phyloP scores from a whole-genome alignment of 1,139 yeast species.

The Saccharomyces hybrid region DNA sequence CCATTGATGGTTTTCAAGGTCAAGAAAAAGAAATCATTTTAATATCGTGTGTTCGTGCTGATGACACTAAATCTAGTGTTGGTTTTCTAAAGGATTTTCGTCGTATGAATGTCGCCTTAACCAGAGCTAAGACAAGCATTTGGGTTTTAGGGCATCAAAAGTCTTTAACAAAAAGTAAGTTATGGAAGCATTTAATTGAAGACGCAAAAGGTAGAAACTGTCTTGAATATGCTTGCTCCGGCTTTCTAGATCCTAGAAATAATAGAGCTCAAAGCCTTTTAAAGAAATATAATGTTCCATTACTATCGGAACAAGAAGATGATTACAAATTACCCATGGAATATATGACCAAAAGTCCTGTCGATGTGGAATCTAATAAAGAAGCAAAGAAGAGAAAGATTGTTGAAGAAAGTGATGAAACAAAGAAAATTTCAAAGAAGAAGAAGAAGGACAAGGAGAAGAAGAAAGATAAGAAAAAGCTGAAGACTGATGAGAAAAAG shows the following conservation, averaged over 20 bases:
- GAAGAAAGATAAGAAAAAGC: constrained; percentile 3
- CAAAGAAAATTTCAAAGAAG: constrained; percentile 4
- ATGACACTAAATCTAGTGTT: constrained; percentile 46
- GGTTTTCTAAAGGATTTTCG: constrained; percentile 86
- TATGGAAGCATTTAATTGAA: constrained; percentile 60
- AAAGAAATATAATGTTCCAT: constrained; percentile 23
- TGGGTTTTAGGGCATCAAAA: constrained; percentile 83
- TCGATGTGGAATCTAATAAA: neutral
- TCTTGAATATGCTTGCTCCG: constrained; percentile 30
- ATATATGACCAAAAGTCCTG: neutral
- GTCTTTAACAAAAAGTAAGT: constrained; percentile 52
- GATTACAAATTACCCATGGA: neutral
- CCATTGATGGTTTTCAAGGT: constrained; percentile 97
- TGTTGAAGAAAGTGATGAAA: constrained; percentile 2
- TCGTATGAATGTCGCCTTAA: constrained; percentile 92
- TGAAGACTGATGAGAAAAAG: constrained; percentile 2
- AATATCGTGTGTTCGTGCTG: constrained; percentile 91
- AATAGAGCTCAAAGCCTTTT: constrained; percentile 11
- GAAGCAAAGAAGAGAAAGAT: neutral
- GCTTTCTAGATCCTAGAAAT: constrained; percentile 27
- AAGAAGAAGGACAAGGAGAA: neutral
- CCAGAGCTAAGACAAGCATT: constrained; percentile 85
- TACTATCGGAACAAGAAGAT: neutral
- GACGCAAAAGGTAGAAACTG: constrained; percentile 52
- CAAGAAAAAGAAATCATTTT: constrained; percentile 92